Evolutionary conservation across 805 yeast genomes (phyloP), one percentile per base, ranked within the genome.

Genomic region (Lipomyces yamanashiensis): DNA sequence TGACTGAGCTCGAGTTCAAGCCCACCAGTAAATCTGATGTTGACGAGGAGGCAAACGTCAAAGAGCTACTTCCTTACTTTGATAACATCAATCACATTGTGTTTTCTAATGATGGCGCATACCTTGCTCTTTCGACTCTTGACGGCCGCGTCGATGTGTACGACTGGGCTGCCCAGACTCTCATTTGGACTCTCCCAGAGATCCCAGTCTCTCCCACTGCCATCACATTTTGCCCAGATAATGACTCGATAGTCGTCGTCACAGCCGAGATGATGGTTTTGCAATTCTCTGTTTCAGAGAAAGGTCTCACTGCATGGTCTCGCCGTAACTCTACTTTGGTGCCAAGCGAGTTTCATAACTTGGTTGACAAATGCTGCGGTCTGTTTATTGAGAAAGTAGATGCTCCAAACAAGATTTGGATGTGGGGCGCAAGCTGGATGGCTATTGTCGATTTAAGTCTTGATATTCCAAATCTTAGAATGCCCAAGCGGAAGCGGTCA

Each of bases 371-470:
- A 70, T 87, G 96, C 60, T 81, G 84, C 63, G 97, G 96, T 15
- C 75, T 89, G 12, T 90, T 89, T 72, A 72, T 74, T 15, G 85
- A 85, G 58, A 74, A 23, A 23, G 5, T 74, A 9, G 72, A 74
- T 2, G 75, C 77, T 40, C 68, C 76, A 1, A 33, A 77, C 40
- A 80, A 84, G 61, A 77, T 88, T 15, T 93, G 97, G 97, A 76
- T 91, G n/a, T 92, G 90, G 84, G 96, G 97, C 1, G 81, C 89
- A 21, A 84, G 84, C 57, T 93, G 97, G 96, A 69, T 92, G 15
- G 83, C 88, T 3, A 89, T 83, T 74, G 82, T 93, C 55, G 93
- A 93, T 74, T 76, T 89, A 67, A 74, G 81, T 8, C 73, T 80
- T 58, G 84, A 87, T 71, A 74, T 86, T 57, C 74, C 68, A 6